Evolutionary conservation across 176 grass and related monocot species (phyloP), one percentile per base, ranked within the genome.

Genomic region (Aegilops longissima): DNA sequence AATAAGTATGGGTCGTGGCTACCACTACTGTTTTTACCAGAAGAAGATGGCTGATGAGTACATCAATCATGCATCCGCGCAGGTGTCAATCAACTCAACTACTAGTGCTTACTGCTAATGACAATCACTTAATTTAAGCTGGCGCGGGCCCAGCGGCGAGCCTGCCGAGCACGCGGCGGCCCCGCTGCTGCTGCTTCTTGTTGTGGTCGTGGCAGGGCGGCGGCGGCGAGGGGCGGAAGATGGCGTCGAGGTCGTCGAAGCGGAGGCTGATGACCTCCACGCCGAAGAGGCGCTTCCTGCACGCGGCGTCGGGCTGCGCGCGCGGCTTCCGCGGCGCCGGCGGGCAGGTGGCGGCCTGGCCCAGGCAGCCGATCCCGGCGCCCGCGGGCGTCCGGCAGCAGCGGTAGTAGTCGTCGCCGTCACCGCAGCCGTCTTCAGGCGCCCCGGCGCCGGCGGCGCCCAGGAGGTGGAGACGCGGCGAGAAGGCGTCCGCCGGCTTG

Each of bases 221-320:
- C 2, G 70, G 33, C 12, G 24, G 34, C 6, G 44, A 30, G 4
- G 87, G 73, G 20, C 87, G 80, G 81, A 88, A 83, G 74, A 88
- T 10, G 20, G 51, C 21, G 2, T 88, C 51, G 3, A 89, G 77
- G 18, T 89, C 87, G 68, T 85, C 59, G 42, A 89, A 83, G 18
- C 82, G 59, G 11, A 85, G 24, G 18, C 42, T 74, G 82, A 76
- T 25, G 70, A 73, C 21, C 17, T 36, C 5, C 18, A 58, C 65
- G 18, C 38, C 39, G 81, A 80, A 82, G 51, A 82, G 88, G 38
- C 79, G 88, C 51, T 90, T 86, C 79, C 73, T 76, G 88, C 83
- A 82, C 3, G 51, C 49, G 8, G 70, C 23, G 10, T 16, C 30
- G 10, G 42, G 17, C 3, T 35, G 47, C 5, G 39, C 29, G 8